phyloP scores from a whole-genome alignment of 2,329 filamentous ascomycete genomes.

The Xylaria sp. region DNA sequence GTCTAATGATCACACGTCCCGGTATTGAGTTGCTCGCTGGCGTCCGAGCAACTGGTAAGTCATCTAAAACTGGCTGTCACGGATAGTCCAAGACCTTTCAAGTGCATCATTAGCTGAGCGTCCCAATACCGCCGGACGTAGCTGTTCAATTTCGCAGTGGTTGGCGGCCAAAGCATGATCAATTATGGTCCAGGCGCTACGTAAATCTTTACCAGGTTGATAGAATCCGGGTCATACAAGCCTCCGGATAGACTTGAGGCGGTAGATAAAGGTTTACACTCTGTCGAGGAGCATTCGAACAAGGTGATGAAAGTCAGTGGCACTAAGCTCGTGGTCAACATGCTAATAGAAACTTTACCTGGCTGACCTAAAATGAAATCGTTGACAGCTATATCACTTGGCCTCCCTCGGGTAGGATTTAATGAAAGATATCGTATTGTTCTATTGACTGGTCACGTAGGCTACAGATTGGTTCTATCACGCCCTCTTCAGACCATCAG shows the following conservation, averaged over 20 bases:
- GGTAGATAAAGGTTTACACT: conserved; percentile 4
- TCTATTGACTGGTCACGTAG: no score
- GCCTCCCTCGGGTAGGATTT: no score
- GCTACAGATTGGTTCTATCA: neutral
- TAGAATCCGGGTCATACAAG: conserved; percentile 8
- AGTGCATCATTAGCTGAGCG: no score
- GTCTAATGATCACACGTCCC: conserved; percentile 5
- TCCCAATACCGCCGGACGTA: neutral
- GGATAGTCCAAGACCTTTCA: neutral
- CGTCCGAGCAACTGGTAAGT: conserved; percentile 12
- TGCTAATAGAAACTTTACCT: neutral
- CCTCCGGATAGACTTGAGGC: conserved; percentile 12
- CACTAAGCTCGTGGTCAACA: conserved; percentile 8
- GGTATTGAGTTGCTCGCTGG: conserved; percentile 5
- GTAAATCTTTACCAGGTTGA: neutral
- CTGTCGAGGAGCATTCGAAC: conserved; percentile 7
- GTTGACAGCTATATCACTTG: no score
- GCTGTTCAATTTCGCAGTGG: conserved; percentile 9
- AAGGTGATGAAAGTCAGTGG: conserved; percentile 12
- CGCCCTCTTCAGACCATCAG: neutral
- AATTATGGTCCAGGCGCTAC: neutral
- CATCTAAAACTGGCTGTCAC: neutral
- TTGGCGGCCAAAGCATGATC: conserved; percentile 5
- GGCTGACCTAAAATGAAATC: no score
- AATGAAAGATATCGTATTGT: no score